Base-by-base conservation (phyloP, 2,329 filamentous ascomycete genomes). In the Fonsecaea multimorphosa region DNA sequence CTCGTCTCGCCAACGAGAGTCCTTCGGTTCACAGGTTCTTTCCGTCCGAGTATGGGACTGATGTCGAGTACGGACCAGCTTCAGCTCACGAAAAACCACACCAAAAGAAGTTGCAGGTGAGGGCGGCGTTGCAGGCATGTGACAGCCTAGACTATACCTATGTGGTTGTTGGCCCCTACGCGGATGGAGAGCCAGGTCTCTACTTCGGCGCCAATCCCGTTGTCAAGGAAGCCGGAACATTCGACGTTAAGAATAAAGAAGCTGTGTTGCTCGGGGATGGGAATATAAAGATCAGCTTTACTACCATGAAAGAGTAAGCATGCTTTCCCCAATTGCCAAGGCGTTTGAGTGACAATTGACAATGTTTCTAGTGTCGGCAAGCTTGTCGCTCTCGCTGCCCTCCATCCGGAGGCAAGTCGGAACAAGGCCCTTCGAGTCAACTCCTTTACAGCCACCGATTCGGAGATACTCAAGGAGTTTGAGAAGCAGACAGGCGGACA, bases 121-220 rank as follows among this genome's bases (percentile, higher is more conserved):
- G 89, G 64, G 84, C 82, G 61, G 84, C 83, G 32, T 79, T 90
- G n/a, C 80, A 82, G 34, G 65, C 74, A 3, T 56, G 52, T 34
- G 79, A 81, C 68, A 76, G 82, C 5, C 74, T 91, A 22, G 81
- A 85, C 49, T 82, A 88, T 63, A 90, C 89, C 0, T 91, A 88
- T 73, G 78, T 91, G 0, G 89, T 91, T 2, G 90, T 88, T 0
- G 89, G 89, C 0, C 89, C 89, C 0, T 91, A 89, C 69, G 83
- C 85, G 22, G 88, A 90, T 66, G 66, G 63, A 3, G 63, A 68
- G 7, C 38, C 59, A 22, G 88, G 90, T 63, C 81, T 89, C 74
- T 90, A 83, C 78, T 78, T 90, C 44, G 74, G 72, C 6, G 44
- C 56, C 16, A 74, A 80, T 4, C 68, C 76, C 4, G 72, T 76